Evolutionary conservation across 139 green algal genomes (phyloP).

Genomic region (Coelastrella sp.): DNA sequence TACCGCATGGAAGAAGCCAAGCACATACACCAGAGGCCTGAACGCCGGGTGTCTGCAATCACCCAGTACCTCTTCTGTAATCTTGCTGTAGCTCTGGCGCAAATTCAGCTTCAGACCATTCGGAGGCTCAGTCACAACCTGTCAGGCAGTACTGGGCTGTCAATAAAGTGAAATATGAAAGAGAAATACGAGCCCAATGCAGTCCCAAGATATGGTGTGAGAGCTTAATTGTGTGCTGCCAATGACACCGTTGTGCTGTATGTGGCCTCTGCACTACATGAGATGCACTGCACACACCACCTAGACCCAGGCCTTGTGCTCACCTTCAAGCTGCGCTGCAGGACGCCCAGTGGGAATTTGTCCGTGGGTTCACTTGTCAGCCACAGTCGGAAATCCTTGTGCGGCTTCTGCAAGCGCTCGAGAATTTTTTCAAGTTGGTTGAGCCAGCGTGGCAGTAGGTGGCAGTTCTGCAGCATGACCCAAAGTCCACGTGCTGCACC

Average conservation of each 20-base stretch:
- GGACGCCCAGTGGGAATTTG: slow-evolving; percentile 82
- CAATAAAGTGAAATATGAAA: neutral
- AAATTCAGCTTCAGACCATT: slow-evolving; percentile 95
- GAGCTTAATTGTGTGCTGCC: neutral
- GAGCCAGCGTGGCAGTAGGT: slow-evolving; percentile 88
- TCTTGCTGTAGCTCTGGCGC: slow-evolving; percentile 87
- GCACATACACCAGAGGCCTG: slow-evolving; percentile 86
- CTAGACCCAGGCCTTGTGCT: neutral
- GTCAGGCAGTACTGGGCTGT: neutral
- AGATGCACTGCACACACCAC: neutral
- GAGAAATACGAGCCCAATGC: neutral
- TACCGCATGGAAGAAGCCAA: slow-evolving; percentile 92
- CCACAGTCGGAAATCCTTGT: slow-evolving; percentile 90
- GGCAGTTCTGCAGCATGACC: slow-evolving; percentile 92
- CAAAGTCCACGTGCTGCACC: slow-evolving; percentile 80
- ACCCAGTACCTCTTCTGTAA: slow-evolving; percentile 81
- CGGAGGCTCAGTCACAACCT: slow-evolving; percentile 90
- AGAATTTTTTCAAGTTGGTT: slow-evolving; percentile 91
- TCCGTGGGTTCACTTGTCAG: slow-evolving; percentile 87
- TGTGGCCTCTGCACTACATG: neutral
- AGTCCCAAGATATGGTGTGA: neutral
- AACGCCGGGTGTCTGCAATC: slow-evolving; percentile 87
- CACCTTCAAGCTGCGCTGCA: slow-evolving; percentile 69
- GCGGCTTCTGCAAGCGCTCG: slow-evolving; percentile 75
- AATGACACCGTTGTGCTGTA: neutral